Evolutionary conservation across 768 basidiomycete species (phyloP).

Genomic region (Boletus huronensis): DNA sequence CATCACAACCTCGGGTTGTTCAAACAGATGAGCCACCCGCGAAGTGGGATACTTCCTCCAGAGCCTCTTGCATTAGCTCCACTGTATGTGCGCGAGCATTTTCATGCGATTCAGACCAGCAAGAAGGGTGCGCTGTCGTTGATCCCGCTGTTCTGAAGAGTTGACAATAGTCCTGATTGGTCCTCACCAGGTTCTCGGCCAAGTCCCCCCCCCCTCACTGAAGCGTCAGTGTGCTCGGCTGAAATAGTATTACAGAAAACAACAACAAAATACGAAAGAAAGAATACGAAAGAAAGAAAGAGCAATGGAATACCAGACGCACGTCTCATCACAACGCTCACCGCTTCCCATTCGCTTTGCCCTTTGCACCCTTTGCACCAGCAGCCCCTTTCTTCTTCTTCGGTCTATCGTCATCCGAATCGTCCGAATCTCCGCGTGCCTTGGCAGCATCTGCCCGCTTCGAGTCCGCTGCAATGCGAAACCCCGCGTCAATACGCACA

Average conservation of each 20-base stretch:
- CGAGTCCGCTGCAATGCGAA: constrained; percentile 42
- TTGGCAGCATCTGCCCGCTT: constrained; percentile 42
- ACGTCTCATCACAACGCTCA: constrained; percentile 21
- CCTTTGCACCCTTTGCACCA: constrained; percentile 25
- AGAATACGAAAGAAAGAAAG: neutral
- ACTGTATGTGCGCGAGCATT: neutral
- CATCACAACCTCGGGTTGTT: neutral
- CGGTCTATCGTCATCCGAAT: constrained; percentile 47
- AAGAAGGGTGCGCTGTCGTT: neutral
- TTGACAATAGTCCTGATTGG: too few relatives aligned
- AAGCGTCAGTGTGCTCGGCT: neutral
- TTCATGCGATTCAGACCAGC: too few relatives aligned
- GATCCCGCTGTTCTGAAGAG: neutral
- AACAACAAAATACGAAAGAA: neutral
- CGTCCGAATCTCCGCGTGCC: constrained; percentile 46
- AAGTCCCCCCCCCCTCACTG: neutral
- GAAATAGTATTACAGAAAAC: constrained; percentile 2
- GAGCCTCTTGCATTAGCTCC: neutral
- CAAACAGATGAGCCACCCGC: constrained; percentile 37
- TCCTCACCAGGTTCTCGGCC: too few relatives aligned
- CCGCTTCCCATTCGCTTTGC: constrained; percentile 43
- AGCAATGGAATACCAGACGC: neutral
- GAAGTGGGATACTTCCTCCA: constrained; percentile 70
- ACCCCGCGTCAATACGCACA: neutral
- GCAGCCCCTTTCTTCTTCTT: constrained; percentile 41